phyloP scores from a whole-genome alignment of 257 asterid genomes.

The Leptodermis oblonga region DNA sequence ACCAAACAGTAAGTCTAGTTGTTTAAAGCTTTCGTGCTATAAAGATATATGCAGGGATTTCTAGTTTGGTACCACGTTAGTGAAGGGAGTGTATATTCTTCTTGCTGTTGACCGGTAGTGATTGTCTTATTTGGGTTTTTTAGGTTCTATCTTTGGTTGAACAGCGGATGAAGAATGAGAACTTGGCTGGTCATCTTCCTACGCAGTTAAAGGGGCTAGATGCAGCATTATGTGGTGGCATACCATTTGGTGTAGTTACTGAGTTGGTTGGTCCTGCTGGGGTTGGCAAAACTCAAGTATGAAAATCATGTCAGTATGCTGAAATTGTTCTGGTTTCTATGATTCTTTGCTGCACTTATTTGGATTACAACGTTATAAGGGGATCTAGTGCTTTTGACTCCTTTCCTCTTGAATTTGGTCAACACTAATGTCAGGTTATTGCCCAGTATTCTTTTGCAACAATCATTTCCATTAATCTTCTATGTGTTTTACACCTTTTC shows the following conservation, averaged over 20 bases:
- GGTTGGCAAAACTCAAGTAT: conserved; percentile 85
- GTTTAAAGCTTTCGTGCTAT: not conserved
- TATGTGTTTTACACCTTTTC: not conserved
- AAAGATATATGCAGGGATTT: not conserved
- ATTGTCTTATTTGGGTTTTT: conserved; percentile 8
- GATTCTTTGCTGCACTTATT: not conserved
- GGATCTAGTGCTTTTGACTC: not conserved
- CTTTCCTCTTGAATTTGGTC: not conserved
- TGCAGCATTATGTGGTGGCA: conserved; percentile 74
- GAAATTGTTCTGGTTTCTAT: not conserved
- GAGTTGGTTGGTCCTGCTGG: conserved; percentile 95
- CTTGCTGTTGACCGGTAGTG: not conserved
- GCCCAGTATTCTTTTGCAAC: not conserved
- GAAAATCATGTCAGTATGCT: not conserved
- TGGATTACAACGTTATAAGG: not conserved
- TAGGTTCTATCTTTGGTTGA: conserved; percentile 69
- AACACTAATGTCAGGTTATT: not conserved
- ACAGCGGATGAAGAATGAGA: conserved; percentile 49
- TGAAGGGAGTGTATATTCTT: conserved; percentile 5
- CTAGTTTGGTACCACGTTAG: conserved; percentile 7
- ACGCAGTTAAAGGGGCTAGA: conserved; percentile 72
- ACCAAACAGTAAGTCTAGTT: conserved; percentile 50
- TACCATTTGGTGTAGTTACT: conserved; percentile 84
- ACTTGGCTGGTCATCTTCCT: conserved; percentile 80
- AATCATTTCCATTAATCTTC: not conserved